phyloP scores from a whole-genome alignment of 2,329 filamentous ascomycete genomes.

The Fonsecaea monophora region DNA sequence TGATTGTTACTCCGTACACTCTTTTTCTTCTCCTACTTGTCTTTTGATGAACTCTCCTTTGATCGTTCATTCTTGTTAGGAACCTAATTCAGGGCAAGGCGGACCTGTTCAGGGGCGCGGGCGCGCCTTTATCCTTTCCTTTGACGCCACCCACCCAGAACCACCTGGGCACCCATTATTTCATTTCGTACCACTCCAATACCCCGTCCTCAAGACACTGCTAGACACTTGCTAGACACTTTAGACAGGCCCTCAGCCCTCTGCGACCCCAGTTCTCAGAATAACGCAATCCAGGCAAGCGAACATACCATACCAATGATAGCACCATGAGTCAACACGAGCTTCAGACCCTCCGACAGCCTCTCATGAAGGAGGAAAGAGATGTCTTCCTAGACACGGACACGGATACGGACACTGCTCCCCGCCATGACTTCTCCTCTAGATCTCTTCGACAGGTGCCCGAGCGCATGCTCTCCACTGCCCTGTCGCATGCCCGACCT shows the following conservation, averaged over 20 bases:
- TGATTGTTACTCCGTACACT: not conserved
- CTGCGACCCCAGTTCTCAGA: not conserved
- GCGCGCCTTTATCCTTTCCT: conserved; percentile 12
- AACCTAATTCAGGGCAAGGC: not conserved
- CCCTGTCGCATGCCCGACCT: conserved; percentile 28
- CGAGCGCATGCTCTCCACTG: conserved; percentile 25
- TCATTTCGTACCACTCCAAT: not conserved
- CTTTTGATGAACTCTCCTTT: conserved; percentile 1
- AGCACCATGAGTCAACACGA: conserved; percentile 17
- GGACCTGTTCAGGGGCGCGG: conserved; percentile 16
- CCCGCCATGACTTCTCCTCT: not conserved
- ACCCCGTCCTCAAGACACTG: not conserved
- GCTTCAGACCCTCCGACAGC: conserved; percentile 13
- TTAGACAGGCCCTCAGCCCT: not conserved
- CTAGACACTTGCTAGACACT: too few relatives aligned
- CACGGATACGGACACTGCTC: conserved; percentile 14
- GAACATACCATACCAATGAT: conserved; percentile 5
- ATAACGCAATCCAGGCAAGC: not conserved
- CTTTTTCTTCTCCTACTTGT: conserved; percentile 13
- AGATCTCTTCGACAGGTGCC: conserved; percentile 24
- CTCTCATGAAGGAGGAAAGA: conserved; percentile 26
- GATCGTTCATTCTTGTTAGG: not conserved
- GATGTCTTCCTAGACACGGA: conserved; percentile 19
- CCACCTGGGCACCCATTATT: not conserved
- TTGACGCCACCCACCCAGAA: not conserved